These are phyloP conservation scores for Zychaea mexicana DNA, from an alignment of 371 early-diverging fungal genomes.

Conservation along the genomic window DNA sequence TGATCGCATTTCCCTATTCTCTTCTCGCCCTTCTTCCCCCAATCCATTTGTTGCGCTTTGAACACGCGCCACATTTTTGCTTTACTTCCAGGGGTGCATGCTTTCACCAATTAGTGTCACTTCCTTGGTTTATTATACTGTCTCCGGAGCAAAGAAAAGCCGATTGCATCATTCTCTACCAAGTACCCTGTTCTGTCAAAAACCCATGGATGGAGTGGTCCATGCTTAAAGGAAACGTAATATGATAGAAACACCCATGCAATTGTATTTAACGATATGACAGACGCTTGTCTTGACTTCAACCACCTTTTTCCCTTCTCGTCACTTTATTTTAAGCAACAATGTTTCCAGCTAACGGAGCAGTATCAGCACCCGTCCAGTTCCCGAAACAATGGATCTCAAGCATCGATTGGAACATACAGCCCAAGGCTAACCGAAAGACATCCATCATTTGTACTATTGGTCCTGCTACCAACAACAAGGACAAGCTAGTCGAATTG, in stretches of 20 bases:
- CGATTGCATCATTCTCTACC: neutral
- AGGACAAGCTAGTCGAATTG: conserved; percentile 79
- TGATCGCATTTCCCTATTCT: neutral
- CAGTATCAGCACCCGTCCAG: conserved; percentile 14
- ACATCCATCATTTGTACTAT: conserved; percentile 88
- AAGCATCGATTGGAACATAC: conserved; percentile 62
- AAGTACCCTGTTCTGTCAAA: neutral
- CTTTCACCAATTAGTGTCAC: conserved; percentile 1
- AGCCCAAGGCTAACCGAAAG: conserved; percentile 69
- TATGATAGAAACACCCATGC: neutral
- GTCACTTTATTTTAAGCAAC: neutral
- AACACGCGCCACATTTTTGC: neutral
- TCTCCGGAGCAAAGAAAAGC: neutral
- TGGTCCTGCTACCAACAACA: conserved; percentile 76
- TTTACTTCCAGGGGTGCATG: too few species aligned
- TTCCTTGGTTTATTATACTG: neutral
- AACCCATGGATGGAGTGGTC: neutral
- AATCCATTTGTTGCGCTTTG: neutral
- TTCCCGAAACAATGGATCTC: conserved; percentile 73
- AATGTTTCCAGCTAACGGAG: conserved; percentile 9
- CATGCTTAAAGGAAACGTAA: neutral
- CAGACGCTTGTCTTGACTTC: too few species aligned
- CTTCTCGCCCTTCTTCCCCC: neutral
- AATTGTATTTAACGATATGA: too few species aligned
- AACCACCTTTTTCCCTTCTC: too few species aligned